Evolutionary conservation across 1,284 basidiomycete genomes (phyloP), one percentile per base, ranked within the genome.

Genomic region (Sporisorium scitamineum): DNA sequence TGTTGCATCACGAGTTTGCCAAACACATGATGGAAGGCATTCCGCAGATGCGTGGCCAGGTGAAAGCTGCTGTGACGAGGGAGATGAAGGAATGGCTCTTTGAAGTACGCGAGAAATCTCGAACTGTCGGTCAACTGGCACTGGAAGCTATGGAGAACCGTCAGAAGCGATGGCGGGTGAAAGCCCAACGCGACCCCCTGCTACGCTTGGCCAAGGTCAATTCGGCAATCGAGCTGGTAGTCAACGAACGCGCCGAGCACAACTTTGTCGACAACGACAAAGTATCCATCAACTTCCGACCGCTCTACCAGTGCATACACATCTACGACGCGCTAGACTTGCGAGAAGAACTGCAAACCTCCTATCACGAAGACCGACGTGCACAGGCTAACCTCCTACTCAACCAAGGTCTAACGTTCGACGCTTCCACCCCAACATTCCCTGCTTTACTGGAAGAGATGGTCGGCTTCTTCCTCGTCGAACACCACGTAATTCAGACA

Each of bases 401-500:
- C 20, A 94, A 94, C 5, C 88, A 88, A 27, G 85, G 87, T 4
- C 75, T 87, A 7, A 84, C 86, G 0, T 86, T 88, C 13, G 82
- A 86, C 14, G 26, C 84, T 37, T 57, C 47, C 22, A 56, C 41
- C n/a, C 37, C 37, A 18, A 69, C 59, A 18, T 81, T 79, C 37
- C 80, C 76, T 4, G 64, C 72, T 5, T 51, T 85, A 27, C 66
- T 85, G 2, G 92, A 97, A 86, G 94, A 98, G 86, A 94, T 98
- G 70, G 93, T 95, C n/a, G 97, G 97, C 0, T 99, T 97, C 87
- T 99, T 99, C 87, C 94, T 99, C 66, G 92, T 99, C 73, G 97
- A 99, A 86, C 91, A 90, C 6, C 92, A 97, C 82, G 95, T 99
- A 0, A 89, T 98, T 6, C 90, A 92, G 76, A 94, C 94, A 0